These are phyloP conservation scores for Trypanosoma caninum DNA, from an alignment of 208 protist species.

Conservation along the genomic window DNA sequence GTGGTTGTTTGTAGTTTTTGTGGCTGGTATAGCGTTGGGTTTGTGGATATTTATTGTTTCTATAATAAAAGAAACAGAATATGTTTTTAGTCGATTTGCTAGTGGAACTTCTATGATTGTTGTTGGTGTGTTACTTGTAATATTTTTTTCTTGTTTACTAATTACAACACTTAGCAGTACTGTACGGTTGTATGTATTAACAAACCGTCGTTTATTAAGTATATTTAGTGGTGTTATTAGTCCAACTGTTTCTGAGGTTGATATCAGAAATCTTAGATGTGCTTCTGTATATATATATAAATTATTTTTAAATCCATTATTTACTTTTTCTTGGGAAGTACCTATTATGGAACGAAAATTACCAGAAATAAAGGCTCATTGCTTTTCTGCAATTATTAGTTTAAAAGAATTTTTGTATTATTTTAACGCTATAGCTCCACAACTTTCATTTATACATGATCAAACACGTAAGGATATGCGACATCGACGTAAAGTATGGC, in stretches of 20 bases:
- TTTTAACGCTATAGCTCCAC: constrained; percentile 40
- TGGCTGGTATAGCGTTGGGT: constrained; percentile 33
- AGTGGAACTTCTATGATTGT: constrained; percentile 31
- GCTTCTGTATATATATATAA: constrained; percentile 52
- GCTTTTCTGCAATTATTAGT: constrained; percentile 36
- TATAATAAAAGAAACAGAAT: constrained; percentile 29
- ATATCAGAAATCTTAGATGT: constrained; percentile 36
- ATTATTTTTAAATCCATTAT: constrained; percentile 21
- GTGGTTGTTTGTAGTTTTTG: constrained; percentile 45
- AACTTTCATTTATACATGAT: neutral
- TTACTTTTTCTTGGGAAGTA: constrained; percentile 60
- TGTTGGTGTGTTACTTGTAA: constrained; percentile 30
- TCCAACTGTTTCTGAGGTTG: constrained; percentile 36
- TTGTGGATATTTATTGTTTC: constrained; percentile 45
- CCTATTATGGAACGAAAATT: constrained; percentile 52
- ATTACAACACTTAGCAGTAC: constrained; percentile 32
- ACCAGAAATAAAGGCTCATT: constrained; percentile 48
- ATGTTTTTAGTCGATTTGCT: constrained; percentile 34
- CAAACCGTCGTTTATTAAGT: constrained; percentile 47
- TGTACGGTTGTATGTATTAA: constrained; percentile 48
- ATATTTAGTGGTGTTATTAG: constrained; percentile 43
- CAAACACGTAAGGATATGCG: constrained; percentile 21
- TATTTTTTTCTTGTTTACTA: constrained; percentile 34
- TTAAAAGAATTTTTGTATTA: constrained; percentile 44
- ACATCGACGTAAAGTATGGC: constrained; percentile 40